These are phyloP conservation scores for Gaertneriomyces semiglobifer DNA, from an alignment of 192 early-diverging fungal species.

Conservation along the genomic window DNA sequence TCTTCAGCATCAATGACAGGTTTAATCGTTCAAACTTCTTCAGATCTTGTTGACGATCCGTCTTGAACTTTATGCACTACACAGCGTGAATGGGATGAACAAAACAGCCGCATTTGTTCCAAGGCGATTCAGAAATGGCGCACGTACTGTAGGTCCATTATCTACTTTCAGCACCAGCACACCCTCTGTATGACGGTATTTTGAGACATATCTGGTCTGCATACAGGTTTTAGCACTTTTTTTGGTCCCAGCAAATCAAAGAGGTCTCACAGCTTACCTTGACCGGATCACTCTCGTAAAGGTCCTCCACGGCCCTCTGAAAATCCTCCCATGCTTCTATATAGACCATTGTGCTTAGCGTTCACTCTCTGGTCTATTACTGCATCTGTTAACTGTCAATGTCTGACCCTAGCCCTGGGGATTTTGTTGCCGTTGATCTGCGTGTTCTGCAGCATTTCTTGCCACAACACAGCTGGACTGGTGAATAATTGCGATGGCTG, in stretches of 20 bases:
- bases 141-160: slow-evolving; percentile 63
- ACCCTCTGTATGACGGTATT: slow-evolving; percentile 65
- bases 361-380: too few relatives aligned
- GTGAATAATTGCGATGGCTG: too few relatives aligned
- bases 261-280: slow-evolving; percentile 38
- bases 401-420: too few relatives aligned
- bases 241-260: not conserved
- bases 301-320: slow-evolving; percentile 68
- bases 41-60: slow-evolving; percentile 64
- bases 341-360: slow-evolving; percentile 54
- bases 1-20: slow-evolving; percentile 61
- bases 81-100: not conserved
- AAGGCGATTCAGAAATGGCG: not conserved
- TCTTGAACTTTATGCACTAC: slow-evolving; percentile 65
- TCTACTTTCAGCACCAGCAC: slow-evolving; percentile 72
- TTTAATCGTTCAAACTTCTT: slow-evolving; percentile 72
- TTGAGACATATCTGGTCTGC: slow-evolving; percentile 67
- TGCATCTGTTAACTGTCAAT: too few relatives aligned
- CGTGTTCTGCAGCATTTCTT: too few relatives aligned
- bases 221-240: not conserved
- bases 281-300: slow-evolving; percentile 60
- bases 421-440: too few relatives aligned
- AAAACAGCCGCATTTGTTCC: not conserved
- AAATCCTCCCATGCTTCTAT: slow-evolving; percentile 72
- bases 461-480: too few relatives aligned